These are phyloP conservation scores for Rhodamnia rubescens DNA, from an alignment of 345 rosid species.

Conservation along the genomic window DNA sequence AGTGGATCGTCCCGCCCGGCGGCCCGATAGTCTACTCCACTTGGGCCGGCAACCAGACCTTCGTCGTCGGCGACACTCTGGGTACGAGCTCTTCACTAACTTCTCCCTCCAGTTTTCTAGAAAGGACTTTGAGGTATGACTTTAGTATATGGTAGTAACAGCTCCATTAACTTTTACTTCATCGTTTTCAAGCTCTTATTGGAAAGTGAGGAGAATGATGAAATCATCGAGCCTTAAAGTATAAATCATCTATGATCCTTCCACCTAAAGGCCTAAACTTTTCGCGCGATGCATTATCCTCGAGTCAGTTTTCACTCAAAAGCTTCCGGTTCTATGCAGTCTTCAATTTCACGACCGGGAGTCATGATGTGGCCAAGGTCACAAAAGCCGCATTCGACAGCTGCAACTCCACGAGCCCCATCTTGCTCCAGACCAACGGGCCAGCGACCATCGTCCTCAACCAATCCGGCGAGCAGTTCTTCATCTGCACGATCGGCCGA, in stretches of 20 bases:
- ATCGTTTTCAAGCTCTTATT: no score
- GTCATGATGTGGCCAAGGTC: slow-evolving; percentile 34
- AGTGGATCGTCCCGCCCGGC: slow-evolving; percentile 25
- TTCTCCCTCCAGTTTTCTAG: no score
- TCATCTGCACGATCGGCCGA: slow-evolving; percentile 9
- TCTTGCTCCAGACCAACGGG: slow-evolving; percentile 5
- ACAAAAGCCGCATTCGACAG: slow-evolving; percentile 15
- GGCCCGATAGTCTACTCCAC: slow-evolving; percentile 17
- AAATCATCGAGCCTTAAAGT: no score
- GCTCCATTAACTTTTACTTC: no score
- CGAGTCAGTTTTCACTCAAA: neutral
- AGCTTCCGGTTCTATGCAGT: slow-evolving; percentile 3
- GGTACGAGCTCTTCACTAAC: slow-evolving; percentile 14
- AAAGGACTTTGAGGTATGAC: no score
- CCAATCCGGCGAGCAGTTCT: slow-evolving; percentile 28
- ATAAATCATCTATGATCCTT: no score
- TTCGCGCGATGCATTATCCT: neutral
- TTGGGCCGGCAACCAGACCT: slow-evolving; percentile 37
- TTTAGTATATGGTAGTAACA: no score
- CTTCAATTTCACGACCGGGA: slow-evolving; percentile 23
- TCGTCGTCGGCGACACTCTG: slow-evolving; percentile 32
- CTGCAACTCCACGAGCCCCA: slow-evolving; percentile 22
- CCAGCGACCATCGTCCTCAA: slow-evolving; percentile 25
- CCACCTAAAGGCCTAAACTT: no score
- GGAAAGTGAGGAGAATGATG: no score